A percentile compares a stretch with the other conserved stretches of the same genome.
These are phyloP conservation scores for Suillus fuscotomentosus DNA, from an alignment of 768 basidiomycete genomes.

Conservation along the genomic window DNA sequence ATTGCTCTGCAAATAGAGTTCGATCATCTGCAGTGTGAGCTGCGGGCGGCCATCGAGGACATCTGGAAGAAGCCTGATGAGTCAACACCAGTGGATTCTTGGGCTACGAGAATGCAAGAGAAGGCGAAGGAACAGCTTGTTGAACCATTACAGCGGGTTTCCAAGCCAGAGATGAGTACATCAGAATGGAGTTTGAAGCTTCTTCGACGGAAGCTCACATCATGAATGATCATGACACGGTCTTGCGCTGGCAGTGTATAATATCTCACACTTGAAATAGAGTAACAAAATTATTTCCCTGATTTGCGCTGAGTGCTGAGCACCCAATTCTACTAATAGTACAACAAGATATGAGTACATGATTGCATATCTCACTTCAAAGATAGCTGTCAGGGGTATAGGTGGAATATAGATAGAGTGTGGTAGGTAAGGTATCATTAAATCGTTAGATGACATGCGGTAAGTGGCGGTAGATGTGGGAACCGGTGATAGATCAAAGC, in stretches of 20 bases:
- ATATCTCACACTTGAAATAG: background rate
- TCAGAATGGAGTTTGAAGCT: conserved; percentile 24
- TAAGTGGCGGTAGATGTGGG: conserved; percentile 2
- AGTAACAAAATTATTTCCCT: background rate
- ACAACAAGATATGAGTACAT: conserved; percentile 4
- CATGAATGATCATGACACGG: background rate
- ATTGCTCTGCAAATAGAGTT: conserved; percentile 60
- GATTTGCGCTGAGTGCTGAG: background rate
- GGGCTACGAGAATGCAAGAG: conserved; percentile 55
- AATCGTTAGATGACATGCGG: conserved; percentile 1
- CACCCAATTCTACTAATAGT: background rate
- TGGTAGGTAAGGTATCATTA: conserved; percentile 8
- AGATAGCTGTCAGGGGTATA: conserved; percentile 1
- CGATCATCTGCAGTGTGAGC: conserved; percentile 51
- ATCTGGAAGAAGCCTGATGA: conserved; percentile 56
- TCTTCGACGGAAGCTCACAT: conserved; percentile 9
- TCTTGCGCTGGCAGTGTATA: background rate
- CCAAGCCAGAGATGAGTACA: conserved; percentile 41
- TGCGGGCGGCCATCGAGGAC: conserved; percentile 56
- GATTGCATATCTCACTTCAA: background rate
- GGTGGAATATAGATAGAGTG: conserved; percentile 1
- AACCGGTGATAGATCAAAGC: background rate
- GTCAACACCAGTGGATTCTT: conserved; percentile 36
- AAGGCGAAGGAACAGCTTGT: conserved; percentile 43
- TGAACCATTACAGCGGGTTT: conserved; percentile 52